These are phyloP conservation scores for Schizochytrium sp. DNA, from an alignment of 108 stramenopile species.

Conservation along the genomic window DNA sequence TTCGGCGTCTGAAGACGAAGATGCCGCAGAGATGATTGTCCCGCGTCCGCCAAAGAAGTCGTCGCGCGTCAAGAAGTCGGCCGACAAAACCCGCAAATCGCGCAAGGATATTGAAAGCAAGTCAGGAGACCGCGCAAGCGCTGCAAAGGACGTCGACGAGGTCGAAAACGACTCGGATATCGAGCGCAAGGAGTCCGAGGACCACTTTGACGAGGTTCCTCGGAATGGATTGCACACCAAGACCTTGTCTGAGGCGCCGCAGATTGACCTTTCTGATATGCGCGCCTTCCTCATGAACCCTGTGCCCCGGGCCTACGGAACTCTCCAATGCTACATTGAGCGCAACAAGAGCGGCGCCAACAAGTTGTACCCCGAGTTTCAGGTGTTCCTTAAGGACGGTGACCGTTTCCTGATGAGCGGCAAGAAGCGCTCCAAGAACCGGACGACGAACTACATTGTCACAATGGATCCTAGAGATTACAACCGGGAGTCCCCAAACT, in stretches of 20 bases:
- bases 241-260: not conserved
- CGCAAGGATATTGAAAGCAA: not conserved
- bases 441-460: slow-evolving; percentile 75
- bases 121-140: not conserved
- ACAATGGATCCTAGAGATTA: slow-evolving; percentile 64
- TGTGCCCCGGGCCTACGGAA: slow-evolving; percentile 53
- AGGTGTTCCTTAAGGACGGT: slow-evolving; percentile 62
- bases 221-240: no score
- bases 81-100: not conserved
- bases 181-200: not conserved
- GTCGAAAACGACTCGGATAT: not conserved
- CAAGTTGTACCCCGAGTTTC: slow-evolving; percentile 69
- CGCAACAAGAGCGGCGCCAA: slow-evolving; percentile 62
- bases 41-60: not conserved
- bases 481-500: slow-evolving; percentile 54
- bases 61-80: not conserved
- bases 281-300: slow-evolving; percentile 59
- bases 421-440: slow-evolving; percentile 69
- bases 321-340: slow-evolving; percentile 69
- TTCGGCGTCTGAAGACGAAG: not conserved
- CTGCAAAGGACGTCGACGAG: not conserved
- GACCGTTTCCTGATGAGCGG: slow-evolving; percentile 72
- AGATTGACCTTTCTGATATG: slow-evolving; percentile 42
- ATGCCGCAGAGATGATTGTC: not conserved
- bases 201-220: not conserved